Evolutionary conservation across 176 grass and related monocot genomes (phyloP).

Genomic region (Bolboschoenus planiculmis): DNA sequence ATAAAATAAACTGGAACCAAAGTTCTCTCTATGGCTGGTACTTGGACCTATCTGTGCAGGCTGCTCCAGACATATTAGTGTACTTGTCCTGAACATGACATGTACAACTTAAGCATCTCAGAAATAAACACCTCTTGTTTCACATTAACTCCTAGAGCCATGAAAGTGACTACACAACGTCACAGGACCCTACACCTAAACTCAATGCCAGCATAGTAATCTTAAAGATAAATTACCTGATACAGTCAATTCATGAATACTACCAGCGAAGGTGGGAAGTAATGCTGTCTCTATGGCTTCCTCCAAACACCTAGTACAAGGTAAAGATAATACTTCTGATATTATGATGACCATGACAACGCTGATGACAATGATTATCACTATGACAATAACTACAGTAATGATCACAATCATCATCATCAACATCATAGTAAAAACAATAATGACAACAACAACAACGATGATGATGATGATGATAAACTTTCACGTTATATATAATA

Average conservation of each 20-base stretch:
- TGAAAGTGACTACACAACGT: background rate
- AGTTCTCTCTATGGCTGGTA: background rate
- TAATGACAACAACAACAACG: background rate
- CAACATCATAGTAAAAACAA: background rate
- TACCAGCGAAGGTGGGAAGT: slow-evolving; percentile 30
- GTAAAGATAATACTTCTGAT: background rate
- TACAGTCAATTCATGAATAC: slow-evolving; percentile 25
- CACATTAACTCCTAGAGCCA: background rate
- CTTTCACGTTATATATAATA: background rate
- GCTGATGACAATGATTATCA: background rate
- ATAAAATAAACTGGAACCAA: background rate
- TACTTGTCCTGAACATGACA: background rate
- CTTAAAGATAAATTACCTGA: slow-evolving; percentile 28
- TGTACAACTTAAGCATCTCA: background rate
- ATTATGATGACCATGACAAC: background rate
- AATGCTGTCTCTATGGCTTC: slow-evolving; percentile 38
- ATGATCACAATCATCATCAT: background rate
- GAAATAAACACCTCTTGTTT: background rate
- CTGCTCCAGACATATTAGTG: background rate
- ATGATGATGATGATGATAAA: background rate
- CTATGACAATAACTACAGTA: background rate
- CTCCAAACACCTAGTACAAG: slow-evolving; percentile 34
- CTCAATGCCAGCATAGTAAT: background rate
- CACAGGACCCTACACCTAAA: background rate
- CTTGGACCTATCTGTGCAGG: background rate